These are phyloP conservation scores for Petunia axillaris DNA, from an alignment of 257 asterid species.

Conservation along the genomic window DNA sequence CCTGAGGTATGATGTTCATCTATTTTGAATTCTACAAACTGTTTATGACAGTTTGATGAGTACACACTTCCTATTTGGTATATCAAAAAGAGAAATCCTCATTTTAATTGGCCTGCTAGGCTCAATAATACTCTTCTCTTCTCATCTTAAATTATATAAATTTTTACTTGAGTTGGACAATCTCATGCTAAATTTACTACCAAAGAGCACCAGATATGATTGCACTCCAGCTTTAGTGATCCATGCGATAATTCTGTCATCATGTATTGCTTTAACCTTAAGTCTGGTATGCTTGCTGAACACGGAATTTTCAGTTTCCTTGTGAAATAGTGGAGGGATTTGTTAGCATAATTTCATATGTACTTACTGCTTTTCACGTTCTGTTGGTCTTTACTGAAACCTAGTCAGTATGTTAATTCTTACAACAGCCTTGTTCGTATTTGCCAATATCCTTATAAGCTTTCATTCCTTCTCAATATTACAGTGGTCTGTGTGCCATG, in stretches of 20 bases:
- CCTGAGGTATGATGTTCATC: slow-evolving; percentile 66
- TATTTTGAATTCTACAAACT: slow-evolving; percentile 1
- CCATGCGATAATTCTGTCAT: background rate
- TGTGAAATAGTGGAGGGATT: background rate
- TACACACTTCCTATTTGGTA: background rate
- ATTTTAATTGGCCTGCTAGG: background rate
- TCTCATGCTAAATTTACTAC: background rate
- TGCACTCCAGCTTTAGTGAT: background rate
- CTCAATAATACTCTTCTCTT: background rate
- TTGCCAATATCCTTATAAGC: background rate
- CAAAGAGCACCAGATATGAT: background rate
- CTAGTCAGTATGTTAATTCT: background rate
- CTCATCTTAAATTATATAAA: background rate
- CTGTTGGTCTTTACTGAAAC: background rate
- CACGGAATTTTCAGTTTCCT: background rate
- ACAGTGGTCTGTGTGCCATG: background rate
- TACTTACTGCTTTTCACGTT: background rate
- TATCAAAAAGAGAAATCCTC: background rate
- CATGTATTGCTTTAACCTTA: background rate
- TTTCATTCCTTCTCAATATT: slow-evolving; percentile 4
- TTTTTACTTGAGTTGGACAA: background rate
- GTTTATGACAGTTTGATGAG: background rate
- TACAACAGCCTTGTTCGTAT: background rate
- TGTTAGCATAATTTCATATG: background rate
- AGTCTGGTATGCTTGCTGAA: background rate